Percentiles rank a stretch among this genome's conserved stretches.
Evolutionary conservation across 139 green algal genomes (phyloP).

Genomic region (Closterium sp.): DNA sequence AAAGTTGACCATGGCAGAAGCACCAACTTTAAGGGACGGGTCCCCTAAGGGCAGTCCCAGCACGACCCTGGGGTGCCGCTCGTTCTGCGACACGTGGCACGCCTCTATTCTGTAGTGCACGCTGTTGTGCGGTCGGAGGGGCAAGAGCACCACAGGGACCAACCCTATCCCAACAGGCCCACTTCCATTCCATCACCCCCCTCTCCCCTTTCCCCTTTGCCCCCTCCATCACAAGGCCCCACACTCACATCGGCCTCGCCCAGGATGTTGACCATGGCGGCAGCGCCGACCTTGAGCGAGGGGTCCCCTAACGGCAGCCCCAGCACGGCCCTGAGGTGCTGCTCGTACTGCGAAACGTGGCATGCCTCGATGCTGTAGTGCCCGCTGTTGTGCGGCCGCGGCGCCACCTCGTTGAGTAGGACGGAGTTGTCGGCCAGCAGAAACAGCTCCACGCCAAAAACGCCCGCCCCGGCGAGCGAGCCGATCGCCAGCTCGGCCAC

Average conservation of each 20-base stretch:
- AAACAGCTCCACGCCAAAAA: slow-evolving; percentile 98
- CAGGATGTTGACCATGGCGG: slow-evolving; percentile 67
- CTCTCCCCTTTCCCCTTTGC: too few species aligned
- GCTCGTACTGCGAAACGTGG: slow-evolving; percentile 86
- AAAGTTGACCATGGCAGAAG: slow-evolving; percentile 71
- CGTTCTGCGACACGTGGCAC: slow-evolving; percentile 85
- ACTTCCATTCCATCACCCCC: neutral
- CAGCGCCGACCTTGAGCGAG: slow-evolving; percentile 58
- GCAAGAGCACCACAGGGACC: too few species aligned
- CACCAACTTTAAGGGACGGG: slow-evolving; percentile 63
- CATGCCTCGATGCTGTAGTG: slow-evolving; percentile 98
- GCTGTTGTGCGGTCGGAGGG: too few species aligned
- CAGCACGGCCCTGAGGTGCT: slow-evolving; percentile 90
- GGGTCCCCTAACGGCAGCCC: slow-evolving; percentile 92
- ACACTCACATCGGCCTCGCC: neutral
- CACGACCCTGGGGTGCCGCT: slow-evolving; percentile 90
- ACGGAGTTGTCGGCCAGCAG: slow-evolving; percentile 72
- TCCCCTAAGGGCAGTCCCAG: slow-evolving; percentile 91
- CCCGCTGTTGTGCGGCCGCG: slow-evolving; percentile 93
- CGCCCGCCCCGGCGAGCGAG: slow-evolving; percentile 77
- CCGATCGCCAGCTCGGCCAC: slow-evolving; percentile 75
- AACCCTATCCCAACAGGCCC: too few species aligned
- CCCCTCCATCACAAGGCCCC: too few species aligned
- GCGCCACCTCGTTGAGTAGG: slow-evolving; percentile 94
- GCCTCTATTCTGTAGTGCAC: slow-evolving; percentile 97